Conservation (phyloP, 2,329 filamentous ascomycete genomes). For the Monilinia laxa region DNA sequence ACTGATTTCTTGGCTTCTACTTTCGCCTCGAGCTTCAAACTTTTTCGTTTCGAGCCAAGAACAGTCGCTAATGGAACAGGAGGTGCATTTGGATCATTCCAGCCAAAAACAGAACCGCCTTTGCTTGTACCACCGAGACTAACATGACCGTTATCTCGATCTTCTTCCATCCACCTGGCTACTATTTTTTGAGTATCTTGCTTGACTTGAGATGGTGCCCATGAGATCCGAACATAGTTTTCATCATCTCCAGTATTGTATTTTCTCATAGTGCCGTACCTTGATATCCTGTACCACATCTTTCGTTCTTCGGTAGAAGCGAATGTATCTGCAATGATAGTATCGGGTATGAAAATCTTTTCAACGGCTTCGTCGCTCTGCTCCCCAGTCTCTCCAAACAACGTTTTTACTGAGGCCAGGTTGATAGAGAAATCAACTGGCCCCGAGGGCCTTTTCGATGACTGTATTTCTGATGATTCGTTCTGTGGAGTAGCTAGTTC, state of each 20-base stretch:
- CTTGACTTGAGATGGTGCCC: slow-evolving; percentile 55
- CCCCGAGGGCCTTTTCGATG: slow-evolving; percentile 24
- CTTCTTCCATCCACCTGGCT: slow-evolving; percentile 65
- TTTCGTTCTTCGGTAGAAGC: slow-evolving; percentile 57
- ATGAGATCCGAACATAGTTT: slow-evolving; percentile 58
- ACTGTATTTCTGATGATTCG: not conserved
- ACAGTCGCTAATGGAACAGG: slow-evolving; percentile 48
- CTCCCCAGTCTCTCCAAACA: slow-evolving; percentile 35
- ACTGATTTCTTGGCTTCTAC: slow-evolving; percentile 15
- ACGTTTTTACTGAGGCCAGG: slow-evolving; percentile 31
- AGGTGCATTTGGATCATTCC: slow-evolving; percentile 54
- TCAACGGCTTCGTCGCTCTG: slow-evolving; percentile 30
- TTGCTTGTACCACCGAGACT: slow-evolving; percentile 48
- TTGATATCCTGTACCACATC: slow-evolving; percentile 64
- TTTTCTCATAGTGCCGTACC: slow-evolving; percentile 57
- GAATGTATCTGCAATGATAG: slow-evolving; percentile 49
- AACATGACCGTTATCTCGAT: slow-evolving; percentile 54
- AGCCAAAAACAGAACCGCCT: slow-evolving; percentile 57
- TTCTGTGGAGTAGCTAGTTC: not conserved
- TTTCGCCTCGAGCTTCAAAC: slow-evolving; percentile 26
- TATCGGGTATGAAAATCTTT: slow-evolving; percentile 36
- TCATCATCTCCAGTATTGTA: slow-evolving; percentile 59
- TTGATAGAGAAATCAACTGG: slow-evolving; percentile 35
- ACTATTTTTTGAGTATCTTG: slow-evolving; percentile 58
- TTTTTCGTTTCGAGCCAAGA: slow-evolving; percentile 30